These are phyloP conservation scores for Penicillium simplicissimum DNA, from an alignment of 495 filamentous ascomycete genomes.

Conservation along the genomic window DNA sequence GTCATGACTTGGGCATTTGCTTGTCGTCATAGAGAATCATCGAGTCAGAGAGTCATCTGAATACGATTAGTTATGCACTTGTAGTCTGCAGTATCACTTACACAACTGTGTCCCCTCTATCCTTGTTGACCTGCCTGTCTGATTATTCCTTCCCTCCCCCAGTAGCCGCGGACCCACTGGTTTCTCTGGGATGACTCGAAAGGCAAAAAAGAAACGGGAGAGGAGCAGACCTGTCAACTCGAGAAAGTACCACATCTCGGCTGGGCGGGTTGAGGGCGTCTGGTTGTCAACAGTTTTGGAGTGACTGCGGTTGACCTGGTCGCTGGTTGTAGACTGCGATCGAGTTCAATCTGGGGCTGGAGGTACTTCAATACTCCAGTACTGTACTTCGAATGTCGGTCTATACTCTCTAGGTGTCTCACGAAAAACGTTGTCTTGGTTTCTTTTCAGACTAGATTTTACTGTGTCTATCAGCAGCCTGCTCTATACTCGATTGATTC, in stretches of 20 bases:
- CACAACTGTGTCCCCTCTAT: too few relatives aligned
- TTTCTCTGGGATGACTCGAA: conserved; percentile 3
- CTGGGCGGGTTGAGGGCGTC: neutral
- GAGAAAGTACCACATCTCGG: neutral
- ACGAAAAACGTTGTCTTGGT: too few relatives aligned
- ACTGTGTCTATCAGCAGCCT: too few relatives aligned
- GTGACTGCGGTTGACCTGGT: neutral
- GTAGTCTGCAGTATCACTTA: neutral
- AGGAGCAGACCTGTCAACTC: conserved; percentile 29
- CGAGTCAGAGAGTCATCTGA: too few relatives aligned
- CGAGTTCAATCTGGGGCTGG: neutral
- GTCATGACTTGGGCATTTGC: neutral
- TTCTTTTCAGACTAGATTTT: too few relatives aligned
- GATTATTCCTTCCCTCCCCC: neutral
- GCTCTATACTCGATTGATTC: neutral
- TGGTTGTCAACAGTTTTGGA: conserved; percentile 4
- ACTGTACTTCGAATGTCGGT: neutral
- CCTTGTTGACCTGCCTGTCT: neutral
- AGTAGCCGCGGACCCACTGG: conserved; percentile 12
- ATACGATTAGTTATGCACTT: neutral
- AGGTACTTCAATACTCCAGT: neutral
- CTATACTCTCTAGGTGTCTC: neutral
- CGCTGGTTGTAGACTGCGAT: neutral
- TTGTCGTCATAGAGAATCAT: neutral
- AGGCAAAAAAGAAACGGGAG: conserved; percentile 14